These are phyloP conservation scores for Neoboletus subvelutipes DNA, from an alignment of 768 basidiomycete species.

Conservation along the genomic window DNA sequence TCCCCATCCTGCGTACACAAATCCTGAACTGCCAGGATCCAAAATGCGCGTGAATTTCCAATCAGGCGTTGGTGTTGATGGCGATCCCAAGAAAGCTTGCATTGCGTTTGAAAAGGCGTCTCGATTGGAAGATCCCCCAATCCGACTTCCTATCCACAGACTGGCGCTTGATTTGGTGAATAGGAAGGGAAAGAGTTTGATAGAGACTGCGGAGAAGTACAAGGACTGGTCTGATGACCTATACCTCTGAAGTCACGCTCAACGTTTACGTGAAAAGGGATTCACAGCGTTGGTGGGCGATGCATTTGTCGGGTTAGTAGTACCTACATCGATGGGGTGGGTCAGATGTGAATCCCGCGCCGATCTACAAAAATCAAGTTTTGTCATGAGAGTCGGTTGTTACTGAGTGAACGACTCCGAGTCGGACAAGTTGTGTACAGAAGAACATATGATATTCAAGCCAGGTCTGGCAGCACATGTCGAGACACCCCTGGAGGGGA, in stretches of 20 bases:
- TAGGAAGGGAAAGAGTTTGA: conserved; percentile 14
- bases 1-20: conserved; percentile 19
- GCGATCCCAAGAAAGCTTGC: conserved; percentile 24
- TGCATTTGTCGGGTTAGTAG: too few species aligned
- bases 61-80: not conserved
- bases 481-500: too few species aligned
- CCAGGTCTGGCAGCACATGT: too few species aligned
- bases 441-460: too few species aligned
- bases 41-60: conserved; percentile 4
- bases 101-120: conserved; percentile 18
- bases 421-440: too few species aligned
- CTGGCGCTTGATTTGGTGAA: not conserved
- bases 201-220: conserved; percentile 20
- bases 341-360: too few species aligned
- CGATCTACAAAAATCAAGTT: too few species aligned
- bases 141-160: conserved; percentile 22
- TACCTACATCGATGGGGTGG: too few species aligned
- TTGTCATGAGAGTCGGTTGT: too few species aligned
- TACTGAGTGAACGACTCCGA: too few species aligned
- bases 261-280: too few species aligned
- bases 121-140: conserved; percentile 22
- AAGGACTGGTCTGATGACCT: conserved; percentile 25
- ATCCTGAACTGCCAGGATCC: conserved; percentile 6
- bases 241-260: conserved; percentile 6
- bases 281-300: too few species aligned